Evolutionary conservation across 164 flowering plant species (phyloP), one percentile per base, ranked within the genome.

Genomic region (Dillenia suffruticosa): DNA sequence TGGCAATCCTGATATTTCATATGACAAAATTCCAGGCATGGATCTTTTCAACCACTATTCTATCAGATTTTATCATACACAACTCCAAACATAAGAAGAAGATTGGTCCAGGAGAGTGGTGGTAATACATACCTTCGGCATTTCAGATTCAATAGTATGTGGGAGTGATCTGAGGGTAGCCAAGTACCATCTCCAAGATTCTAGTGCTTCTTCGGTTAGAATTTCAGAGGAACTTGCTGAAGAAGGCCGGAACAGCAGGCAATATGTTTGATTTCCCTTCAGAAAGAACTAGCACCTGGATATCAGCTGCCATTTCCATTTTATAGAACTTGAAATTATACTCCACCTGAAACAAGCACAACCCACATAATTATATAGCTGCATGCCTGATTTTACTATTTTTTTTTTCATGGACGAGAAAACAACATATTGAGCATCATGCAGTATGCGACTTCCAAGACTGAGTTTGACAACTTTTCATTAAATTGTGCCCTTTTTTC

Each of bases 131-230:
- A 89, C 98, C 96, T 84, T 83, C 69, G 86, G 92, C 72, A 91
- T 77, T 55, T 82, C 87, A 16, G 77, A 70, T 22, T 80, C 90
- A 65, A 94, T 88, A 12, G 84, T 77, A 74, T 91, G 93, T 19
- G 87, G 72, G 16, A 81, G 62, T 61, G 85, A 80, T 70, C 83
- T 84, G 44, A 79, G 70, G 40, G 82, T 70, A 62, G 86, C 83
- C 70, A 91, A 74, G 74, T 94, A 94, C 96, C 96, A 89, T 64
- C 96, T 89, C 97, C 97, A 94, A 56, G 86, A 73, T 66, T 81
- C 79, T 14, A 84, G 70, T 53, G 73, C 67, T 68, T 83, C 86
- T 59, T 65, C 49, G 46, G 59, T 57, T 10, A 62, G 67, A 55
- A 24, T 65, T 48, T 59, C 76, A 16, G 48, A 49, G 26, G 76